Percentiles rank a stretch among this genome's conserved stretches.
These are phyloP conservation scores for Grosmannia huntii DNA, from an alignment of 2,329 filamentous ascomycete species.

Conservation along the genomic window DNA sequence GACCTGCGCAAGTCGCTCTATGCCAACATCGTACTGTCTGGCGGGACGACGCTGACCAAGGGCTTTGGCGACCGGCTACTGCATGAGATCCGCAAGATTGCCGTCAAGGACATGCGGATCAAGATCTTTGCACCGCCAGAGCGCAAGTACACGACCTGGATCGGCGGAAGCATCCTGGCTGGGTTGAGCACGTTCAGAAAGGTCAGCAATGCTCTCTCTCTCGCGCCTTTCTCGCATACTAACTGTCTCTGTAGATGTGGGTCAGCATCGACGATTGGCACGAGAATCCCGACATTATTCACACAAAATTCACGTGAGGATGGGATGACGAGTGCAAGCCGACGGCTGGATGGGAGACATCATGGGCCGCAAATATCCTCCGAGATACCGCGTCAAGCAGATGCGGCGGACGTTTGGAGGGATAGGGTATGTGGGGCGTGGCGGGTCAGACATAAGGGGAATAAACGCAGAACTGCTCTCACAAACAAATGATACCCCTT, in stretches of 20 bases:
- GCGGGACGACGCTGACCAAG: constrained; percentile 90
- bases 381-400: neutral
- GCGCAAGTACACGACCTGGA: constrained; percentile 98
- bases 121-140: constrained; percentile 98
- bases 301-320: constrained; percentile 80
- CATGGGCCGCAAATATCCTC: neutral
- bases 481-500: constrained; percentile 12
- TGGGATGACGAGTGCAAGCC: neutral
- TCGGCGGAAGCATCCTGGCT: constrained; percentile 92
- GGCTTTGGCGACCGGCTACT: constrained; percentile 90
- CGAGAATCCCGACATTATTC: constrained; percentile 97
- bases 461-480: neutral
- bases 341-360: neutral
- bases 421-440: neutral
- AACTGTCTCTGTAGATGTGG: constrained; percentile 64
- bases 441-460: neutral
- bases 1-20: constrained; percentile 90
- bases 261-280: constrained; percentile 99
- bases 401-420: neutral
- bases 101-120: constrained; percentile 98
- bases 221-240: neutral
- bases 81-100: constrained; percentile 81
- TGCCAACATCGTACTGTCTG: constrained; percentile 93
- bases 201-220: constrained; percentile 36
- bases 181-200: constrained; percentile 97